Base-by-base conservation (phyloP, 306 rosid genomes). In the Hippophae gyantsensis region DNA sequence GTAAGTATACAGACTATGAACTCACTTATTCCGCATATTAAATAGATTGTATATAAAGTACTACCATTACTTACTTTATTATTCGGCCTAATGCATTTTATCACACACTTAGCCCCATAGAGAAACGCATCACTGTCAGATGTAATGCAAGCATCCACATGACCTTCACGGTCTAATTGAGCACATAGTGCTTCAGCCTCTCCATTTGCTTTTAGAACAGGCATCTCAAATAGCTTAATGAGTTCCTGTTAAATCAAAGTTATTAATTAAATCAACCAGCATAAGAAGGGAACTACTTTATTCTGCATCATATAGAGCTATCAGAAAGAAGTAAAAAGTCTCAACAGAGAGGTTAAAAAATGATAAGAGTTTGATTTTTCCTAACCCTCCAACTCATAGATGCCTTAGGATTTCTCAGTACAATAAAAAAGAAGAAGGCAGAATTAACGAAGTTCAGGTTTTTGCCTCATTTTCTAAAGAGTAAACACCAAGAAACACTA, bases 111-210 rank as follows among this genome's bases (percentile, higher is more conserved):
- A 38, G 89, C 96, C 54, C 96, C 99, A 75, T 68, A 88, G 59
- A 92, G 86, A 72, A 92, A 85, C 46, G 94, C 93, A 80, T 88
- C 96, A 72, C 95, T 85, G 65, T 92, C 96, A 49, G 84, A 67
- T 53, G 93, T 85, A 52, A 85, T 83, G 82, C 99, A 92, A 65
- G 96, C 95, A 70, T 92, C 85, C 47, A 92, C 93, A 66, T 76
- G 66, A 67, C 93, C 99, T 76, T 81, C 92, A 6, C 62, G 48
- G 55, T 88, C 69, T 76, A 92, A 76, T 71, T 88, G 96, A 13
- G 86, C 93, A 48, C 99, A 92, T 44, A 88, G 78, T 63, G 93
- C 95, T 76, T 92, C 93, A 14, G 99, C 99, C 76, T 88, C 99
- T 65, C 99, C 99, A 69, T 82, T 92, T 61, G 96, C 96, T 62